A percentile compares a stretch with the other conserved stretches of the same genome.
phyloP scores from a whole-genome alignment of 2,329 filamentous ascomycete species.

The Diplodia seriata region DNA sequence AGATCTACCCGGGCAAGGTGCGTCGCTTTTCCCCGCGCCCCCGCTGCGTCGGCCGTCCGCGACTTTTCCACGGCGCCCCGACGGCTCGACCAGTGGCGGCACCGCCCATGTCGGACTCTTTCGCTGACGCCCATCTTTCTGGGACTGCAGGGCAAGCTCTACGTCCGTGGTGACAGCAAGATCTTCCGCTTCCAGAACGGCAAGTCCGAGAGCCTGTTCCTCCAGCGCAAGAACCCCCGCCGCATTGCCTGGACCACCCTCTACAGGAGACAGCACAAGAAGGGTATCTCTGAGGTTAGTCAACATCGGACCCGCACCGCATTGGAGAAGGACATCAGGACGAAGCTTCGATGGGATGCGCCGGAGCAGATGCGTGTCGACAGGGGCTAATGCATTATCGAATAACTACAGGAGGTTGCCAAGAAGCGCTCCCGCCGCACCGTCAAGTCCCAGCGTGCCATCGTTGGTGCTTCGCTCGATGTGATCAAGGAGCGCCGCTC shows the following conservation, averaged over 20 bases:
- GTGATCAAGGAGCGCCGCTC: constrained; percentile 99
- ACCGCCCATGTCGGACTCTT: too few relatives aligned
- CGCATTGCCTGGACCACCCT: constrained; percentile 98
- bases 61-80: background rate
- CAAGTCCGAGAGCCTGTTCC: constrained; percentile 99
- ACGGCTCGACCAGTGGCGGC: background rate
- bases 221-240: constrained; percentile 99
- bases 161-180: constrained; percentile 99
- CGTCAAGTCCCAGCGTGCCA: constrained; percentile 98
- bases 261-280: constrained; percentile 98
- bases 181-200: constrained; percentile 99
- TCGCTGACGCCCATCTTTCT: constrained; percentile 21
- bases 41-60: constrained; percentile 11
- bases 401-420: constrained; percentile 82
- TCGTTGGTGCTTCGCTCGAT: constrained; percentile 98
- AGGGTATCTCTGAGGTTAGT: constrained; percentile 99
- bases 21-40: constrained; percentile 42
- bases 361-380: background rate
- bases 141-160: constrained; percentile 88
- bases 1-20: constrained; percentile 84
- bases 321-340: background rate
- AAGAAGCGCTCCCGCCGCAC: constrained; percentile 99
- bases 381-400: constrained; percentile 32
- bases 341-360: constrained; percentile 1
- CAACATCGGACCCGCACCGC: constrained; percentile 17